Percentiles rank a stretch among this genome's conserved stretches.
phyloP scores from a whole-genome alignment of 2,329 filamentous ascomycete genomes.

The Ophiosphaerella korrae region DNA sequence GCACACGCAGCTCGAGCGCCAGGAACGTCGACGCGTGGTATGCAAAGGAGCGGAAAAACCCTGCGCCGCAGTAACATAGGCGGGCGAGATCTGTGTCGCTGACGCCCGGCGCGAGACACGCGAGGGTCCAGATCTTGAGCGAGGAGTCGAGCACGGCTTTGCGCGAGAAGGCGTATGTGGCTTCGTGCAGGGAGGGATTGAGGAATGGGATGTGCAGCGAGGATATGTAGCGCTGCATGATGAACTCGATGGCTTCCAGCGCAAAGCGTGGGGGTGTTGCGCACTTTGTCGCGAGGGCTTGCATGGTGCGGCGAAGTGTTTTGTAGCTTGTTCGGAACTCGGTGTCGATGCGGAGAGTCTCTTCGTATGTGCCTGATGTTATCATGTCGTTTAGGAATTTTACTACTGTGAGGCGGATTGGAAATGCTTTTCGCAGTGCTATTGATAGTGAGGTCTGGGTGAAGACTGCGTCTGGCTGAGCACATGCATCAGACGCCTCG shows the following conservation, averaged over 20 bases:
- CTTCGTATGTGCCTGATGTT: conserved; percentile 30
- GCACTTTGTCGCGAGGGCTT: neutral
- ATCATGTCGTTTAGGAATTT: conserved; percentile 36
- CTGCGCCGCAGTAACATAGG: conserved; percentile 26
- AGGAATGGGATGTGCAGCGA: conserved; percentile 35
- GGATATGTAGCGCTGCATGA: conserved; percentile 35
- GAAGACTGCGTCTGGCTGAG: conserved; percentile 31
- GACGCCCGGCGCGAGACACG: conserved; percentile 3
- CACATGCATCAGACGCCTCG: conserved; percentile 24
- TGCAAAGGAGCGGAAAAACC: conserved; percentile 30
- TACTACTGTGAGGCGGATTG: conserved; percentile 44
- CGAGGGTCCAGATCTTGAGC: conserved; percentile 32
- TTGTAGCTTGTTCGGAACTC: conserved; percentile 28
- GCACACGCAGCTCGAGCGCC: conserved; percentile 25
- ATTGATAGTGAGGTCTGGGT: conserved; percentile 46
- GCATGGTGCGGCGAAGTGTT: conserved; percentile 20
- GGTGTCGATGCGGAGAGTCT: conserved; percentile 32
- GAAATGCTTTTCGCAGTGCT: conserved; percentile 45
- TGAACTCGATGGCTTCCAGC: conserved; percentile 27
- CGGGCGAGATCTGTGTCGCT: conserved; percentile 21
- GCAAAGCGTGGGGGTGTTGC: conserved; percentile 15
- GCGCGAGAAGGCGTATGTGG: conserved; percentile 33
- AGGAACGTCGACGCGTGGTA: conserved; percentile 30
- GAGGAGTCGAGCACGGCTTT: conserved; percentile 33
- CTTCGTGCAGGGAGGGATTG: conserved; percentile 20